These are phyloP conservation scores for Dendrobium catenatum DNA, from an alignment of 106 monocot species.

Conservation along the genomic window DNA sequence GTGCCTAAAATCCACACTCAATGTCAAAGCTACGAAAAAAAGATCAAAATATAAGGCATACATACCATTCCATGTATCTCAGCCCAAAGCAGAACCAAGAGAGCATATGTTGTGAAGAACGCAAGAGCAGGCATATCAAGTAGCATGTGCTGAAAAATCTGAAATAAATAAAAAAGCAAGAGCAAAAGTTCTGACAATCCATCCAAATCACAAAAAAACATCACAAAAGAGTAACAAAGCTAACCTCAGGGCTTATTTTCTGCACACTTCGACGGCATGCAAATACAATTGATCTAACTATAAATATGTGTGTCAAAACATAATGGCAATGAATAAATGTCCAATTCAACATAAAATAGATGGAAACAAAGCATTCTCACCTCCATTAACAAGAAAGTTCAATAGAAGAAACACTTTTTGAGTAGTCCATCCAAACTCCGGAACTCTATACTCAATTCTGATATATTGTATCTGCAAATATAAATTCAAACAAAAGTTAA, in stretches of 20 bases:
- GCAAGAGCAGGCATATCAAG: constrained; percentile 78
- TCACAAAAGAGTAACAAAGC: not conserved
- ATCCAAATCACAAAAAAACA: not conserved
- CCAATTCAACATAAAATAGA: not conserved
- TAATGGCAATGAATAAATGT: not conserved
- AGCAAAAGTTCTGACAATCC: not conserved
- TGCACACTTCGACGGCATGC: constrained; percentile 61
- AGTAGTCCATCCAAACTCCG: constrained; percentile 94
- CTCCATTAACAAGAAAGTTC: constrained; percentile 77
- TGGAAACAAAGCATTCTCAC: constrained; percentile 23
- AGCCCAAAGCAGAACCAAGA: constrained; percentile 87
- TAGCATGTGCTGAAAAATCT: constrained; percentile 78
- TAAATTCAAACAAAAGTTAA: not conserved
- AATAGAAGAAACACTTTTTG: constrained; percentile 95
- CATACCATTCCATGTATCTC: constrained; percentile 90
- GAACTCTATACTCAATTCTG: constrained; percentile 86
- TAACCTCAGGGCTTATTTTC: constrained; percentile 59
- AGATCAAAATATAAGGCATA: not conserved
- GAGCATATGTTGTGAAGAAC: constrained; percentile 91
- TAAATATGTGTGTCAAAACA: constrained; percentile 1
- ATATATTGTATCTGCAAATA: constrained; percentile 72
- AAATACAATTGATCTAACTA: constrained; percentile 81
- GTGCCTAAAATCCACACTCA: constrained; percentile 41
- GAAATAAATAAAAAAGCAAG: not conserved
- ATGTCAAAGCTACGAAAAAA: constrained; percentile 10